Evolutionary conservation across 2,329 filamentous ascomycete genomes (phyloP).

Genomic region (Sporothrix brunneoviolacea): DNA sequence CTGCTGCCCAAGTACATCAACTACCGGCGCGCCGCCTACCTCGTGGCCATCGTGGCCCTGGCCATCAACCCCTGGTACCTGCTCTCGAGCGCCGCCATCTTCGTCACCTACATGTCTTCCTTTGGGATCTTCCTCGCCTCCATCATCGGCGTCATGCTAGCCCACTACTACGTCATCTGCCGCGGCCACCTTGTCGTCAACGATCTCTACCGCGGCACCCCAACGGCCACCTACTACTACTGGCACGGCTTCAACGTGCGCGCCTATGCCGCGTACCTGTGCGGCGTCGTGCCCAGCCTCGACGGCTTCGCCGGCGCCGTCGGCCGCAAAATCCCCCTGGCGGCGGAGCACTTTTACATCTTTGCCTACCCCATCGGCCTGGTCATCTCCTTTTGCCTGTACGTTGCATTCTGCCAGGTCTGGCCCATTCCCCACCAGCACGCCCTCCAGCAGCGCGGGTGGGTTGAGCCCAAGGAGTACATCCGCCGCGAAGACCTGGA

Average conservation of each 20-base stretch:
- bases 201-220: slow-evolving; percentile 23
- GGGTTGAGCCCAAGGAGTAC: too few relatives aligned
- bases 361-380: too few relatives aligned
- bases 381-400: too few relatives aligned
- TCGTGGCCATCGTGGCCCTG: slow-evolving; percentile 20
- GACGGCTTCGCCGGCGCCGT: too few relatives aligned
- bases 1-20: slow-evolving; percentile 34
- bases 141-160: slow-evolving; percentile 36
- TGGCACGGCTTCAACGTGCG: slow-evolving; percentile 16
- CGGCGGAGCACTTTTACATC: too few relatives aligned
- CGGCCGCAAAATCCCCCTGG: too few relatives aligned
- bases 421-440: too few relatives aligned
- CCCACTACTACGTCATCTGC: slow-evolving; percentile 35
- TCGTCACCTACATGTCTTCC: slow-evolving; percentile 33
- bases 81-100: slow-evolving; percentile 27
- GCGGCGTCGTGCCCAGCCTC: slow-evolving; percentile 34
- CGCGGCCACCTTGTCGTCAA: slow-evolving; percentile 30
- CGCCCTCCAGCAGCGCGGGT: too few relatives aligned
- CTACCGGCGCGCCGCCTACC: slow-evolving; percentile 33
- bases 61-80: slow-evolving; percentile 22
- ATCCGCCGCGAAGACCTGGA: too few relatives aligned
- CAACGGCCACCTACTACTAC: slow-evolving; percentile 16
- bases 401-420: too few relatives aligned
- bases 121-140: slow-evolving; percentile 37
- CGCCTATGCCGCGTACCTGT: slow-evolving; percentile 22